phyloP scores from a whole-genome alignment of 163 green algal species.

The Trebouxiophyceae sp. region DNA sequence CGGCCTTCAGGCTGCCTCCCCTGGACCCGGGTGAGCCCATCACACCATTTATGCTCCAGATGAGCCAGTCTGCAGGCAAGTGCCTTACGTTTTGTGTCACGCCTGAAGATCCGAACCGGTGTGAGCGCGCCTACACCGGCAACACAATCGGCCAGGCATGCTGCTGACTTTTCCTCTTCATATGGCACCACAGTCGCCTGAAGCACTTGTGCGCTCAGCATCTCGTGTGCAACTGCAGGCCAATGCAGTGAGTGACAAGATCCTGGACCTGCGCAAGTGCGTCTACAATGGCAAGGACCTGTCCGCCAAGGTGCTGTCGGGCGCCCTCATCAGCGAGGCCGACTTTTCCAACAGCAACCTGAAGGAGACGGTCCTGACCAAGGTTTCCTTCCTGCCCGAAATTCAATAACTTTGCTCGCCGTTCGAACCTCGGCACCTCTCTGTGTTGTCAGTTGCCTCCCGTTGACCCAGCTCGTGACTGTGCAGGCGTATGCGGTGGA shows the following conservation, averaged over 20 bases:
- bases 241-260: conserved; percentile 84
- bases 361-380: conserved; percentile 83
- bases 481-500: conserved; percentile 65
- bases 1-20: conserved; percentile 14
- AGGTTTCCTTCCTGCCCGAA: conserved; percentile 34
- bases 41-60: too few relatives aligned
- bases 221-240: conserved; percentile 40
- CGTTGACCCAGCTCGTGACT: neutral
- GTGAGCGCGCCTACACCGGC: conserved; percentile 79
- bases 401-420: neutral
- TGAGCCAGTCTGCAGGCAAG: too few relatives aligned
- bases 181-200: neutral
- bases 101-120: conserved; percentile 79
- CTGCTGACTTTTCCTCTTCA: neutral
- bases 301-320: conserved; percentile 74
- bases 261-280: conserved; percentile 89
- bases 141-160: conserved; percentile 92
- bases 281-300: conserved; percentile 69
- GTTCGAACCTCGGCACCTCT: neutral
- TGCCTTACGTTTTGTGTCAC: too few relatives aligned
- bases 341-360: conserved; percentile 63
- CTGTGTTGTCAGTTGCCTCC: neutral
- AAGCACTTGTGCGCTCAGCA: neutral
- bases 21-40: conserved; percentile 11
- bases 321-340: conserved; percentile 64